Evolutionary conservation across 2,329 filamentous ascomycete genomes (phyloP), one percentile per base, ranked within the genome.

Genomic region (Ophiocordyceps camponoti-floridani): DNA sequence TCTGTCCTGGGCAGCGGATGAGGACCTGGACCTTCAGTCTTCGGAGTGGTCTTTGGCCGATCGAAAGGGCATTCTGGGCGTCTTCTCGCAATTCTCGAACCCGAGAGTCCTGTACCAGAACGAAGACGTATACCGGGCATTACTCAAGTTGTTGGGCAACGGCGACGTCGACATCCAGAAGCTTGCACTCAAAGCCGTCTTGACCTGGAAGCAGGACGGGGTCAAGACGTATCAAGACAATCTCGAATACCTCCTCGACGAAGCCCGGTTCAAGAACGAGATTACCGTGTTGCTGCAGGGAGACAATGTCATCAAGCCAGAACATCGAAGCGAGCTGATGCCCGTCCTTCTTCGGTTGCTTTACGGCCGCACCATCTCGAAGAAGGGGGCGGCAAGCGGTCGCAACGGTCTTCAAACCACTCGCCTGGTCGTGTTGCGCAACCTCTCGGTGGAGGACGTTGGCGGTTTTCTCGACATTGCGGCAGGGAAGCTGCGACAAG

Each of bases 131-230:
- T 84, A 88, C 53, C 64, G 74, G 8, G 78, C 84, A 14, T 67
- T 96, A 23, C 66, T 95, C 16, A 69, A 73, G 30, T 70, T 95
- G 19, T 68, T 95, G 51, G 76, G 79, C 40, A 94, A 95, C 56
- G 91, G 91, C 53, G 91, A 98, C 56, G 72, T 79, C 4, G 89
- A 95, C 51, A 76, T 94, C 14, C 91, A 98, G 59, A 89, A 82
- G 51, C 75, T 81, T 41, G 79, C 87, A 0, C 69, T 98, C 33
- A 88, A 87, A 58, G 84, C 82, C 9, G 75, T 98, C 8, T 69
- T 95, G 44, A 77, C 86, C 0, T 98, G 91, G 89, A 96, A 94
- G 59, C 75, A 83, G 47, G 71, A 80, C 2, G 77, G 73, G 9
- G 69, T 98, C 43, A 73, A 72, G 47, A 72, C 79, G 1, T 94